These are phyloP conservation scores for Euphorbia pulcherrima DNA, from an alignment of 345 rosid species.

Conservation along the genomic window DNA sequence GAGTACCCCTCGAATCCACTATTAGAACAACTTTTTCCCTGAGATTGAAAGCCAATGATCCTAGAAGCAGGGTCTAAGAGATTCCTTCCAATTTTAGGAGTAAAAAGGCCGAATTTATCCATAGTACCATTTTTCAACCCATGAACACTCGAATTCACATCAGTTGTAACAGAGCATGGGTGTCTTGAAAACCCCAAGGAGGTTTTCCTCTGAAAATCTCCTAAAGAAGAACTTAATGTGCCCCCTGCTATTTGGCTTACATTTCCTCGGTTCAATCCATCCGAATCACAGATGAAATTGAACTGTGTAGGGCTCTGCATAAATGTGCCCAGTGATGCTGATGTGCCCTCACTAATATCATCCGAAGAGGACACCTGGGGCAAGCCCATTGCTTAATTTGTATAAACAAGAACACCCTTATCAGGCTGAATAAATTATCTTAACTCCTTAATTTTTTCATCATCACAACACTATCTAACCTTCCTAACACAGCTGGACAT, in stretches of 20 bases:
- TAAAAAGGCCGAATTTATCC: conserved; percentile 32
- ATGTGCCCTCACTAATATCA: conserved; percentile 39
- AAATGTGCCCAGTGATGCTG: conserved; percentile 36
- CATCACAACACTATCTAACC: conserved; percentile 15
- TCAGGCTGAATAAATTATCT: conserved; percentile 22
- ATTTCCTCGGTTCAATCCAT: conserved; percentile 42
- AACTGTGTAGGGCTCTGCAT: conserved; percentile 45
- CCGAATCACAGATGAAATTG: conserved; percentile 52
- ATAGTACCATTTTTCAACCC: conserved; percentile 40
- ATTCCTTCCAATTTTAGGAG: conserved; percentile 33
- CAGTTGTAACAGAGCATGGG: conserved; percentile 29
- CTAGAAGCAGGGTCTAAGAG: conserved; percentile 54
- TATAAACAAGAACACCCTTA: not conserved
- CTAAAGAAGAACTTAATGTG: conserved; percentile 41
- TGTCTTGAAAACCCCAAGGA: conserved; percentile 41
- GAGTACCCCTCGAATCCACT: conserved; percentile 33
- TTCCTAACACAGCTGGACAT: not conserved
- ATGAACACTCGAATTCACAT: conserved; percentile 39
- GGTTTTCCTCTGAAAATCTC: conserved; percentile 52
- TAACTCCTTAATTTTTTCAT: conserved; percentile 17
- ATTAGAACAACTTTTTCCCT: conserved; percentile 28
- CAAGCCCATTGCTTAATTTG: conserved; percentile 58
- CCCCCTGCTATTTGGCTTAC: conserved; percentile 25
- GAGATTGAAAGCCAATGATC: conserved; percentile 74
- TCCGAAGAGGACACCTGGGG: conserved; percentile 64